Percentiles rank a stretch among this genome's conserved stretches.
phyloP scores from a whole-genome alignment of 371 early-diverging fungal species.

The Smittium mucronatum region DNA sequence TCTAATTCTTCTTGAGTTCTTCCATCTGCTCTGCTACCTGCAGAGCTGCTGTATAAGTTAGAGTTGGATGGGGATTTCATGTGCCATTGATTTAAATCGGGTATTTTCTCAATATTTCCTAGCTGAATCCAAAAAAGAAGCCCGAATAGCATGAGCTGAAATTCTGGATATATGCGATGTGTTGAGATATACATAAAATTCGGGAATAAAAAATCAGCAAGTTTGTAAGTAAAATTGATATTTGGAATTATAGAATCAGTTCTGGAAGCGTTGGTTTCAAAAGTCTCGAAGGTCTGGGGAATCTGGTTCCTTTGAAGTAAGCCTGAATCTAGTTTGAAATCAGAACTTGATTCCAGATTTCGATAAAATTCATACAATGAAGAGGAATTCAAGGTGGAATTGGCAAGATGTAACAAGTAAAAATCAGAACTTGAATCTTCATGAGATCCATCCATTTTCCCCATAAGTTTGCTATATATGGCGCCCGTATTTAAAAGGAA shows the following conservation, averaged over 20 bases:
- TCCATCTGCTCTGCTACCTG: not conserved
- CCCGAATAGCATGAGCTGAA: not conserved
- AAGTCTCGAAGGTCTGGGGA: not conserved
- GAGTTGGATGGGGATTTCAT: not conserved
- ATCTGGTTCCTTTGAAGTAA: not conserved
- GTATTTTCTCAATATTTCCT: not conserved
- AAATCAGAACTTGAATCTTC: not conserved
- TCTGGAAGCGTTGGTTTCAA: not conserved
- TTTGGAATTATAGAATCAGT: not conserved
- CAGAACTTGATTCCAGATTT: not conserved
- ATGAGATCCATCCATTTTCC: not conserved
- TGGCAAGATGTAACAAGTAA: not conserved
- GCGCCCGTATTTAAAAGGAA: not conserved
- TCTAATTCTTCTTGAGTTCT: slow-evolving; percentile 10
- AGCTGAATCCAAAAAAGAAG: slow-evolving; percentile 1
- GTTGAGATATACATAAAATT: not conserved
- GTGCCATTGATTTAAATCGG: not conserved
- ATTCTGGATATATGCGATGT: not conserved
- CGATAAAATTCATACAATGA: not conserved
- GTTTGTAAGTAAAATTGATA: not conserved
- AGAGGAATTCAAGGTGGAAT: not conserved
- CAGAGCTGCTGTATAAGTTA: not conserved
- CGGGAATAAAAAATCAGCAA: not conserved
- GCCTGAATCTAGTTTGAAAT: not conserved
- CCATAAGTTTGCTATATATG: not conserved